Conservation (phyloP, 441 rosid genomes). For the Manihot esculenta region DNA sequence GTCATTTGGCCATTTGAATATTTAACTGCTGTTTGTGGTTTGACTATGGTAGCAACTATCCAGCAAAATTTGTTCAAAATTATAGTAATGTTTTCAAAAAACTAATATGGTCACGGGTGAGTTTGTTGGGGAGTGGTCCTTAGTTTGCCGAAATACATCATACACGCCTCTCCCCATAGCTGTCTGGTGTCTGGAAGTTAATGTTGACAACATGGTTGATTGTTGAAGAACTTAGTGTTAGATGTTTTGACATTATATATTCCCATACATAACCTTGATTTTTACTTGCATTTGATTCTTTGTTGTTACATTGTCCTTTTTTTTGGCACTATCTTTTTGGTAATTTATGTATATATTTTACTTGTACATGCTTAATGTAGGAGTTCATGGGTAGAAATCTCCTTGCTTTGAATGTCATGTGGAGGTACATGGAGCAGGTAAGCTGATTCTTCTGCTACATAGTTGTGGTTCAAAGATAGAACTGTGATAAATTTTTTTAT, state of each 20-base stretch:
- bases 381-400: conserved; percentile 97
- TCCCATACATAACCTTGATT: not conserved
- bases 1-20: no score
- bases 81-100: not conserved
- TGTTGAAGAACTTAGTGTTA: not conserved
- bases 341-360: not conserved
- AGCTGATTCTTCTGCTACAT: conserved; percentile 12
- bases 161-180: not conserved
- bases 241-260: not conserved
- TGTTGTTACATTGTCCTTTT: conserved; percentile 1
- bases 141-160: not conserved
- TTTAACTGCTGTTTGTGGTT: no score
- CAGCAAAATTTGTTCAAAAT: no score
- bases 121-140: not conserved
- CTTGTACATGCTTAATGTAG: conserved; percentile 39
- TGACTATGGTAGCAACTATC: no score
- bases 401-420: conserved; percentile 95
- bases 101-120: not conserved
- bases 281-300: not conserved
- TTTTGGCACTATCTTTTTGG: conserved; percentile 1
- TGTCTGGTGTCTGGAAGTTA: not conserved
- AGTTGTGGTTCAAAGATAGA: not conserved
- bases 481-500: not conserved
- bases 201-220: not conserved
- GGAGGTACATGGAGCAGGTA: conserved; percentile 98